Conservation (phyloP, 345 rosid species). For the Melaleuca alternifolia region DNA sequence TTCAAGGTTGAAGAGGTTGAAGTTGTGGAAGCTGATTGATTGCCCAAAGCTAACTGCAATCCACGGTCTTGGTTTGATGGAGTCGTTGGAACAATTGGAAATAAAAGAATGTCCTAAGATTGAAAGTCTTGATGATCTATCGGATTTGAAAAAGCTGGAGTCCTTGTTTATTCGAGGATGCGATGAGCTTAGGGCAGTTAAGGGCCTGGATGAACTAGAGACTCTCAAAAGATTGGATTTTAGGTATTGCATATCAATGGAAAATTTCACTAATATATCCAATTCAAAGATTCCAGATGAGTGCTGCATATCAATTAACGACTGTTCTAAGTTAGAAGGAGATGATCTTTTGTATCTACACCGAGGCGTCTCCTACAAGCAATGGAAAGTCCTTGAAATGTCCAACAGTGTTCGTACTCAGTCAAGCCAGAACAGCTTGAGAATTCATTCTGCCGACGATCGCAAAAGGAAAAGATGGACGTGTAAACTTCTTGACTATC, state of each 20-base stretch:
- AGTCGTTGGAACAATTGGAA: background rate
- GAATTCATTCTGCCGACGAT: too few species aligned
- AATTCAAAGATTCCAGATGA: too few species aligned
- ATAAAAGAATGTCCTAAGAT: background rate
- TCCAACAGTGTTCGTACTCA: too few species aligned
- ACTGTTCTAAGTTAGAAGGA: too few species aligned
- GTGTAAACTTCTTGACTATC: too few species aligned
- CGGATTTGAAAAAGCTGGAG: background rate
- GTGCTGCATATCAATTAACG: too few species aligned
- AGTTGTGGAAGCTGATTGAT: background rate
- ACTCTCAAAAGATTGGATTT: background rate
- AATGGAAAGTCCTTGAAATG: too few species aligned
- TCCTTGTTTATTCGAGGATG: fast-evolving
- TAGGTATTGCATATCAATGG: fast-evolving
- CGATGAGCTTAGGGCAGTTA: background rate
- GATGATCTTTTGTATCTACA: too few species aligned
- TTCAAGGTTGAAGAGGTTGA: background rate
- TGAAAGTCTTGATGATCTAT: background rate
- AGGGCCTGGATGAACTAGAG: background rate
- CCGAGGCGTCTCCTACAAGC: too few species aligned
- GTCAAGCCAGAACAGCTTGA: too few species aligned
- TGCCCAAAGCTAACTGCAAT: background rate
- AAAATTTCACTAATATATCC: too few species aligned
- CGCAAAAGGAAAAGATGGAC: too few species aligned
- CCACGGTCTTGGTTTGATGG: background rate